These are phyloP conservation scores for Euphorbia celastroides DNA, from an alignment of 441 rosid species.

Conservation along the genomic window DNA sequence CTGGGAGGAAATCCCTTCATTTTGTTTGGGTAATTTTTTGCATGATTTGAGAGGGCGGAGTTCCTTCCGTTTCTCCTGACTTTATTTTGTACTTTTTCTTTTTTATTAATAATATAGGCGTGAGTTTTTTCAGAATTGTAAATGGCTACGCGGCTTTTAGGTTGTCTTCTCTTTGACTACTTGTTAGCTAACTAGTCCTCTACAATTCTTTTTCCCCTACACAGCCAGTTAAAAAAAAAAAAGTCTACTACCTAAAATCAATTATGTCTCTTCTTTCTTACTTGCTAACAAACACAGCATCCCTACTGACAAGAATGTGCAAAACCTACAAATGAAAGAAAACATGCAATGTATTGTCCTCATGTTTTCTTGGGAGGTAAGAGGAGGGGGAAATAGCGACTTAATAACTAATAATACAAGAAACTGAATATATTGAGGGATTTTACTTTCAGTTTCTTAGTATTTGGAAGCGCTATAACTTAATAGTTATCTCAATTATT, in stretches of 20 bases:
- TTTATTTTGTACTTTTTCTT: too few species aligned
- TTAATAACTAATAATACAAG: neutral
- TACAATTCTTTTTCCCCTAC: too few species aligned
- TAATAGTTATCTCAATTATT: constrained; percentile 10
- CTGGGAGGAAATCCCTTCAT: too few species aligned
- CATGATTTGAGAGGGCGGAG: too few species aligned
- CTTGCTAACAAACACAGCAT: constrained; percentile 1
- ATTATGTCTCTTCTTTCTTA: constrained; percentile 1
- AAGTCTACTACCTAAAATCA: constrained; percentile 1
- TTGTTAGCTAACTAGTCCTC: too few species aligned
- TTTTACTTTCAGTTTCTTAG: neutral
- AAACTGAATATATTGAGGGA: neutral
- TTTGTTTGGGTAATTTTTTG: too few species aligned
- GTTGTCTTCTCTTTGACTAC: too few species aligned
- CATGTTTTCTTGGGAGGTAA: neutral
- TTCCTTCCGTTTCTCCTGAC: too few species aligned
- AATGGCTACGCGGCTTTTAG: too few species aligned
- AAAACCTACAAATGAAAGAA: constrained; percentile 13
- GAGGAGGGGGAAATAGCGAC: neutral
- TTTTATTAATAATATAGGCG: too few species aligned
- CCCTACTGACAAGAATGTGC: constrained; percentile 5
- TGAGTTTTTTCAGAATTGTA: too few species aligned
- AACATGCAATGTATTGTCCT: neutral
- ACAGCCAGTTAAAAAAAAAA: too few species aligned
- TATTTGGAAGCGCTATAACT: neutral